A percentile compares a stretch with the other conserved stretches of the same genome.
These are phyloP conservation scores for Juncus effusus DNA, from an alignment of 176 grass and related monocot genomes.

Conservation along the genomic window DNA sequence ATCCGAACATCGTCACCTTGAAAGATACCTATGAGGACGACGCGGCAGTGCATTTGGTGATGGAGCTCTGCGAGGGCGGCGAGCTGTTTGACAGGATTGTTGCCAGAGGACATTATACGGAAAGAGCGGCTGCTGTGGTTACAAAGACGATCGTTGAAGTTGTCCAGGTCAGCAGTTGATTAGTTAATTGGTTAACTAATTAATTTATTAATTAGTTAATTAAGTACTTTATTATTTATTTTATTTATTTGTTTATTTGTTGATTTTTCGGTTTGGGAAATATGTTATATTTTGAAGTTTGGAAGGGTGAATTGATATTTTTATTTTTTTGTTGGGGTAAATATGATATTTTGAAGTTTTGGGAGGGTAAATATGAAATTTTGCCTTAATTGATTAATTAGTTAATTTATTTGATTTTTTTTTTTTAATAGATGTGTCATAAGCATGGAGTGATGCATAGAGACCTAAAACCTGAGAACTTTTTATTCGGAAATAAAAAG, in stretches of 20 bases:
- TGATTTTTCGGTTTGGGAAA: neutral
- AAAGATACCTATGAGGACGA: conserved; percentile 83
- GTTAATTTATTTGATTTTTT: neutral
- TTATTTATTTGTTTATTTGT: neutral
- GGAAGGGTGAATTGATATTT: neutral
- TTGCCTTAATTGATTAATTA: too few relatives aligned
- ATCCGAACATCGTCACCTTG: conserved; percentile 76
- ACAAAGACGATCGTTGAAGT: conserved; percentile 78
- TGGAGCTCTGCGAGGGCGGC: conserved; percentile 88
- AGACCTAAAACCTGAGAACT: conserved; percentile 91
- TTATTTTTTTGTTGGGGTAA: neutral
- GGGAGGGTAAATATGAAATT: neutral
- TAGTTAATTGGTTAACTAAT: neutral
- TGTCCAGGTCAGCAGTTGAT: conserved; percentile 58
- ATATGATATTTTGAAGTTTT: neutral
- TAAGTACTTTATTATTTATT: too few relatives aligned
- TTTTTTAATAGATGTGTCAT: conserved; percentile 60
- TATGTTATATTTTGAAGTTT: neutral
- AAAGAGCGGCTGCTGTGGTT: conserved; percentile 53
- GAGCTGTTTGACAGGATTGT: conserved; percentile 89
- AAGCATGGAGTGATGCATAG: conserved; percentile 89
- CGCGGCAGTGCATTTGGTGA: conserved; percentile 73
- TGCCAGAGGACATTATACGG: conserved; percentile 66
- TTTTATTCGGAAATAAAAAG: conserved; percentile 89
- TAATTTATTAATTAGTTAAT: too few relatives aligned